A percentile compares a stretch with the other conserved stretches of the same genome.
Evolutionary conservation across 2,329 filamentous ascomycete species (phyloP).

Genomic region (Trichoderma atrobrunneum): DNA sequence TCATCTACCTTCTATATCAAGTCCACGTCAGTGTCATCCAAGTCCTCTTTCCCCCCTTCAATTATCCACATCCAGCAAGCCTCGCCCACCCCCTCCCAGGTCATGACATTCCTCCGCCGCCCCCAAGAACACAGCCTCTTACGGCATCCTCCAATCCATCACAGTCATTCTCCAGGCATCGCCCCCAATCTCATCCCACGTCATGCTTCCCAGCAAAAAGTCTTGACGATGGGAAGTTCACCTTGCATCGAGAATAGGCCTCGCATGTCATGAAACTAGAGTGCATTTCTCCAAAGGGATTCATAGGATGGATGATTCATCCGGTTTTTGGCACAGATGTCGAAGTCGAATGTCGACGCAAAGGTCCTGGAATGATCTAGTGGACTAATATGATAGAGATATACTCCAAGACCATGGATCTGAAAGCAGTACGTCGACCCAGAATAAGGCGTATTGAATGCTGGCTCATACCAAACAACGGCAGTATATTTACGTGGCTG

Average conservation of each 20-base stretch:
- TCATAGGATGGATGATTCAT: not conserved
- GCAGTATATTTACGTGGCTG: not conserved
- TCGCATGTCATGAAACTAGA: not conserved
- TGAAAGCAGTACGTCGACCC: not conserved
- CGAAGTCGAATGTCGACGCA: not conserved
- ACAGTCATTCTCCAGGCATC: constrained; percentile 41
- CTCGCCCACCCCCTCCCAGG: constrained; percentile 33
- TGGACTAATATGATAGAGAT: not conserved
- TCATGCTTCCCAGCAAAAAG: constrained; percentile 34
- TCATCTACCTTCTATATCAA: not conserved
- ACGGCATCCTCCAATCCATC: constrained; percentile 42
- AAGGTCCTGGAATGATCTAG: not conserved
- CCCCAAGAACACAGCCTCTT: constrained; percentile 38
- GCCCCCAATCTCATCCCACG: constrained; percentile 41
- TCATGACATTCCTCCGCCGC: constrained; percentile 40
- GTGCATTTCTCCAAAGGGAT: not conserved
- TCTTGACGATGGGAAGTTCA: not conserved
- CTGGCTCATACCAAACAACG: not conserved
- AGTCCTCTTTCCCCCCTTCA: not conserved
- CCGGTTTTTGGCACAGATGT: not conserved
- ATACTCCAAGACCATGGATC: not conserved
- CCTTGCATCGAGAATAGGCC: not conserved
- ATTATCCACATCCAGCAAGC: constrained; percentile 45
- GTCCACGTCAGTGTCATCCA: not conserved
- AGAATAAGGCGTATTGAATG: not conserved